Evolutionary conservation across 202 grass and related monocot species (phyloP), one percentile per base, ranked within the genome.

Genomic region (Setaria viridis): DNA sequence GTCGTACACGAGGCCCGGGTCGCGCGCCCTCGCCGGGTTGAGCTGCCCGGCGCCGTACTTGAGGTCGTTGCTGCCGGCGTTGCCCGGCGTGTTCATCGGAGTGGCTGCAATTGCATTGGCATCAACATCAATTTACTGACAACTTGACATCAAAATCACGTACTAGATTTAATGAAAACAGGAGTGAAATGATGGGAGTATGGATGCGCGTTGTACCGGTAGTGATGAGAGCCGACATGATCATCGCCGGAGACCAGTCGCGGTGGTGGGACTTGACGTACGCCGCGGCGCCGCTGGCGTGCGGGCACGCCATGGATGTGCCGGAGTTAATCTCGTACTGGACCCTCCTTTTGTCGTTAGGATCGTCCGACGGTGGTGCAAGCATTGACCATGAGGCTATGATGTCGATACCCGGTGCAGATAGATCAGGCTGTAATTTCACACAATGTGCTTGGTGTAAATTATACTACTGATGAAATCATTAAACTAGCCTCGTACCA

Each of bases 241-340:
- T 81, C 47, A 82, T 82, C 0, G 89, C 68, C 20, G 76, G 47
- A 5, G 79, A 84, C 89, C 89, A 91, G 41, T 87, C 76, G 0
- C 73, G 76, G 76, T 91, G 85, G 56, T 72, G 46, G 7, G 89
- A 85, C 81, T 94, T 94, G 56, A 84, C 75, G 3, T 74, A 74
- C 7, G 89, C 92, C 0, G 72, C 86, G 10, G 80, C 58, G 8
- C 92, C 89, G 11, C 76, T 84, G 9, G 73, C 86, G 49, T 94
- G 89, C 1, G 92, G 89, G 59, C 92, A 94, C 56, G 92, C 66
- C 92, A 94, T 94, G 46, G 92, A 91, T 66, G 92, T 91, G 29
- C 89, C 92, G 10, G 88, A 84, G 2, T 70, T 3, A 60, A 91
- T 62, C 58, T 42, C 89, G 82, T 80, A 94, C 11, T 20, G 21